Base-by-base conservation (phyloP, 768 basidiomycete genomes). In the Amyloporia xantha region DNA sequence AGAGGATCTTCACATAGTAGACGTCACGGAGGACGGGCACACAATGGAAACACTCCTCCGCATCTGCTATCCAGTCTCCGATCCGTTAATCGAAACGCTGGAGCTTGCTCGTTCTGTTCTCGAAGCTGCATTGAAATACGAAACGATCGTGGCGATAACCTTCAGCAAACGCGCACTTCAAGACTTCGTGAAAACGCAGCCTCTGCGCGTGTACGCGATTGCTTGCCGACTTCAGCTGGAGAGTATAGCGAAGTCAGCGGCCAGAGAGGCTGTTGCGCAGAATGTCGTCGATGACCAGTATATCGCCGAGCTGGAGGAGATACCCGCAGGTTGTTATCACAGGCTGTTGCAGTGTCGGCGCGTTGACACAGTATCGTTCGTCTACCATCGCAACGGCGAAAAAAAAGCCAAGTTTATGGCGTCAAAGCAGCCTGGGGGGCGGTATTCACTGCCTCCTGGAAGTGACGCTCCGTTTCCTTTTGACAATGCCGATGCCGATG, bases 121-220 rank as follows among this genome's bases (percentile, higher is more conserved):
- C 17, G 62, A 60, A 39, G 63, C 62, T 0, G 63, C 66, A 2
- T 44, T 57, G 13, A 70, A 68, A 44, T 54, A 54, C 23, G 44
- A 52, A 21, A 54, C 52, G 48, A 15, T 33, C 60, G 48, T 63
- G n/a, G 62, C 39, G 21, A 24, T 27, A 15, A 36, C 25, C n/a
- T 19, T 38, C 45, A 13, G 33, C 13, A 47, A 38, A n/a, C 5
- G 60, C 9, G 10, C 35, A 19, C 28, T 35, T 5, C n/a, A 19
- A 5, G 47, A 11, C 5, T 21, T 25, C 47, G 15, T 17, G n/a
- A 3, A 11, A 3, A 58, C 47, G 5, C 59, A 23, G 19, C 61
- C 71, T 2, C 23, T 65, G 7, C 59, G 55, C 15, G 53, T 69
- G 10, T 68, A 66, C 43, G 61, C 62, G n/a, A 59, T 71, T 43